Evolutionary conservation across 345 rosid genomes (phyloP).

Genomic region (Gossypium thurberi): DNA sequence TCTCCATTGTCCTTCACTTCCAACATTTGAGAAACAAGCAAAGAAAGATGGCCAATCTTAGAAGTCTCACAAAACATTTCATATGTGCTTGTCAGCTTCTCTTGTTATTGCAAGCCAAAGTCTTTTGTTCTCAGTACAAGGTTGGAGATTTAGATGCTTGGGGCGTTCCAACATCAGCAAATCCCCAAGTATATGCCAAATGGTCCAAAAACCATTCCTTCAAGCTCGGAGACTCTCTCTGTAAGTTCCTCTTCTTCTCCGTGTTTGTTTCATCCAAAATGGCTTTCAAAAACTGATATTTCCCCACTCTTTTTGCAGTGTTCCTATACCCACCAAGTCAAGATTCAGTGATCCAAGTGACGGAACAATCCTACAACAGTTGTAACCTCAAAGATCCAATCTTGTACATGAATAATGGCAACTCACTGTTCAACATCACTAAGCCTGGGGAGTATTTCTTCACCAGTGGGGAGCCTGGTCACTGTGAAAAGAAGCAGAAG

Average conservation of each 20-base stretch:
- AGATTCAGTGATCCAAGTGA: conserved; percentile 84
- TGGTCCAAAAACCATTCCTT: conserved; percentile 67
- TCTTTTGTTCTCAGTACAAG: conserved; percentile 42
- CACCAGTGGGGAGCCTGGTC: conserved; percentile 76
- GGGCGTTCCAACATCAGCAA: conserved; percentile 66
- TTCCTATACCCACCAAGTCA: conserved; percentile 97
- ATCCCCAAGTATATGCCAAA: conserved; percentile 52
- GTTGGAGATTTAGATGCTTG: conserved; percentile 86
- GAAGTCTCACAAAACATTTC: not conserved
- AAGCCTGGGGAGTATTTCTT: conserved; percentile 58
- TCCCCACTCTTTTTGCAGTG: conserved; percentile 33
- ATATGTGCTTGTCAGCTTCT: conserved; percentile 35
- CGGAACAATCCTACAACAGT: conserved; percentile 40
- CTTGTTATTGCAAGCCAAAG: conserved; percentile 35
- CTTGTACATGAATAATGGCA: conserved; percentile 82
- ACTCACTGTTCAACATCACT: conserved; percentile 84
- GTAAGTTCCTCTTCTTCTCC: conserved; percentile 30
- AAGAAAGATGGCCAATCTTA: conserved; percentile 10
- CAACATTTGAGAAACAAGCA: conserved; percentile 2
- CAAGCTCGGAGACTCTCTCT: conserved; percentile 74
- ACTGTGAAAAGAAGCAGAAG: conserved; percentile 85
- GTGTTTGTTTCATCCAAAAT: no score
- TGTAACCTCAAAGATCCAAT: conserved; percentile 85
- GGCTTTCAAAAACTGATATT: no score
- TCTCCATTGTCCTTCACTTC: not conserved